A percentile compares a stretch with the other conserved stretches of the same genome.
These are phyloP conservation scores for Fusarium anguioides DNA, from an alignment of 2,329 filamentous ascomycete species.

Conservation along the genomic window DNA sequence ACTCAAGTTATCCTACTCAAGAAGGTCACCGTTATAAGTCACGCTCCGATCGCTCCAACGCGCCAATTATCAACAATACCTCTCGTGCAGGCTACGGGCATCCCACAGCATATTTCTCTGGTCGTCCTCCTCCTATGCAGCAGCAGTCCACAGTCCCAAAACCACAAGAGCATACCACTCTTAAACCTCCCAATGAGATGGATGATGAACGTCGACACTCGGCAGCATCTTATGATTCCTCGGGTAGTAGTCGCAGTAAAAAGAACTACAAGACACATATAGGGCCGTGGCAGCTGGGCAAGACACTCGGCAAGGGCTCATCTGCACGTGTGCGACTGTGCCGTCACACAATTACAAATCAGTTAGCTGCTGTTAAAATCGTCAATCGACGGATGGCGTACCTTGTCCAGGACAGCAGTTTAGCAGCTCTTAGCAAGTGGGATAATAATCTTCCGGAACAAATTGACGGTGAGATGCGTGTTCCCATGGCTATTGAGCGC, in stretches of 20 bases:
- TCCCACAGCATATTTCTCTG: conserved; percentile 31
- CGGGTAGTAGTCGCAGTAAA: conserved; percentile 54
- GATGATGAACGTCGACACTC: conserved; percentile 54
- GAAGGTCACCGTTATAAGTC: conserved; percentile 48
- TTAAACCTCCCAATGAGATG: conserved; percentile 46
- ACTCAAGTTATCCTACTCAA: conserved; percentile 51
- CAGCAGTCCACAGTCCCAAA: conserved; percentile 29
- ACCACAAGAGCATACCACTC: conserved; percentile 26
- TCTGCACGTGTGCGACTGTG: conserved; percentile 89
- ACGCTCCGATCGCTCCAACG: conserved; percentile 43
- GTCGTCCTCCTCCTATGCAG: conserved; percentile 25
- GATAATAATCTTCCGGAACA: conserved; percentile 68
- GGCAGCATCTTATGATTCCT: conserved; percentile 56
- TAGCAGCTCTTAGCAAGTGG: conserved; percentile 83
- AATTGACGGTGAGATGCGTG: conserved; percentile 72
- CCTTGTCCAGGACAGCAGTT: conserved; percentile 84
- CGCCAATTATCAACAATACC: conserved; percentile 23
- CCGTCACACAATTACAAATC: conserved; percentile 79
- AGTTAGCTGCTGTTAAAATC: conserved; percentile 94
- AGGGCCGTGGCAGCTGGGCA: conserved; percentile 93
- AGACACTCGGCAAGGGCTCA: conserved; percentile 87
- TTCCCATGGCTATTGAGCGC: conserved; percentile 89
- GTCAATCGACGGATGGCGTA: conserved; percentile 85
- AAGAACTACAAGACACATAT: conserved; percentile 76
- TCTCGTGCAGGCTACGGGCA: conserved; percentile 27